These are phyloP conservation scores for Amoebophrya sp. DNA, from an alignment of 169 alveolate genomes.

Conservation along the genomic window DNA sequence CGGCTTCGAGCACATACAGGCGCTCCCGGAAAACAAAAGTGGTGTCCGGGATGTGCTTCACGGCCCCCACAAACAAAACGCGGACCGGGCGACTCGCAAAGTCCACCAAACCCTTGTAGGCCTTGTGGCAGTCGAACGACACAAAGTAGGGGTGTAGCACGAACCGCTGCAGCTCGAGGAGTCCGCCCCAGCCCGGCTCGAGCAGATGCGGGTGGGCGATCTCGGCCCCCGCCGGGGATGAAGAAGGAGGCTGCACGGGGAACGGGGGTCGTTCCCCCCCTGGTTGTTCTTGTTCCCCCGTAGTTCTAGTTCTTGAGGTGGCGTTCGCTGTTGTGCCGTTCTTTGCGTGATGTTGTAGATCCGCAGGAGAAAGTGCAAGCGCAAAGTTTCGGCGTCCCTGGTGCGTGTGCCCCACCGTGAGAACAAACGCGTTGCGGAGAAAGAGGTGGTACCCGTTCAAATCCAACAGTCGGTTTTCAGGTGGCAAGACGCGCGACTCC, in stretches of 20 bases:
- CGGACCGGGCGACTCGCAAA: neutral
- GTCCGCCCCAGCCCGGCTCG: too few relatives aligned
- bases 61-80: neutral
- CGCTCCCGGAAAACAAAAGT: neutral
- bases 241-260: too few relatives aligned
- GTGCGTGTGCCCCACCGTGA: slow-evolving; percentile 17
- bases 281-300: too few relatives aligned
- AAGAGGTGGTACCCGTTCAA: neutral
- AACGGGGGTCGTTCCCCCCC: too few relatives aligned
- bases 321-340: neutral
- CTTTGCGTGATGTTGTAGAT: too few relatives aligned
- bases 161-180: neutral
- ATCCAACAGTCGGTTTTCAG: neutral
- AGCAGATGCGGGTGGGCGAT: too few relatives aligned
- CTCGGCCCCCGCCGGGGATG: neutral
- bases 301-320: too few relatives aligned
- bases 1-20: neutral
- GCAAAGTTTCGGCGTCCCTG: neutral
- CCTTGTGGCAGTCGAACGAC: neutral
- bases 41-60: neutral
- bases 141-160: neutral
- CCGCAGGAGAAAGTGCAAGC: too few relatives aligned
- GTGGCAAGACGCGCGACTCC: neutral
- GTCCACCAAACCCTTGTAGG: neutral
- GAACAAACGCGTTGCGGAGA: neutral